Evolutionary conservation across 2,329 filamentous ascomycete species (phyloP).

Genomic region (Ceratocystis cacaofunesta): DNA sequence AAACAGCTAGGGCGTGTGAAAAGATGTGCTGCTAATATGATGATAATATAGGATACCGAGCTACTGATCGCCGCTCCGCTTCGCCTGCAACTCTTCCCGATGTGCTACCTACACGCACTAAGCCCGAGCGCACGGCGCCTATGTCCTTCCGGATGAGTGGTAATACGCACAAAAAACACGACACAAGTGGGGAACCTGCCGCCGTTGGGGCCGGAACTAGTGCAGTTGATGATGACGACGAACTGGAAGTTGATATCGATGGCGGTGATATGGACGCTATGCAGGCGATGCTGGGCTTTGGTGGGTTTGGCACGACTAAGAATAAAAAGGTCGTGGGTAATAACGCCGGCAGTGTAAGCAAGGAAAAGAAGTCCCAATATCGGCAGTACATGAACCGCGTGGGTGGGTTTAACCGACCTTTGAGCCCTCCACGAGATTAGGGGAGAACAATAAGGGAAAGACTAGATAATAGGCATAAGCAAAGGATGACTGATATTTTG

Average conservation of each 20-base stretch:
- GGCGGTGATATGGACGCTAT: conserved; percentile 61
- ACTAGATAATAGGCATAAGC: too few relatives aligned
- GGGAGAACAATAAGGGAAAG: background rate
- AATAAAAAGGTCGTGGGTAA: conserved; percentile 81
- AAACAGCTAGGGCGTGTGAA: too few relatives aligned
- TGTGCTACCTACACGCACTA: conserved; percentile 26
- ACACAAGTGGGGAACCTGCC: conserved; percentile 9
- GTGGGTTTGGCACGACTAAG: conserved; percentile 72
- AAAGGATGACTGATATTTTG: background rate
- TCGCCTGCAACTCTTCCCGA: conserved; percentile 20
- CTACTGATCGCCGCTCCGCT: conserved; percentile 26
- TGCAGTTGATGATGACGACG: conserved; percentile 26
- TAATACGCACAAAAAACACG: conserved; percentile 16
- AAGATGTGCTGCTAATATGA: too few relatives aligned
- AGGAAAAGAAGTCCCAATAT: conserved; percentile 90
- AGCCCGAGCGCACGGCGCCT: conserved; percentile 19
- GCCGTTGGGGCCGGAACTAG: conserved; percentile 16
- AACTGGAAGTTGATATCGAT: conserved; percentile 38
- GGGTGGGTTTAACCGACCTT: conserved; percentile 66
- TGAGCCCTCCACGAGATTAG: conserved; percentile 38
- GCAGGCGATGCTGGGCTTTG: conserved; percentile 81
- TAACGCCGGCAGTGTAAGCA: conserved; percentile 63
- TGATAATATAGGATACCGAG: conserved; percentile 11
- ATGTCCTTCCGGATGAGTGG: conserved; percentile 26
- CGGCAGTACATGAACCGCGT: conserved; percentile 90